These are phyloP conservation scores for Dothistroma pini DNA, from an alignment of 2,329 filamentous ascomycete genomes.

Conservation along the genomic window DNA sequence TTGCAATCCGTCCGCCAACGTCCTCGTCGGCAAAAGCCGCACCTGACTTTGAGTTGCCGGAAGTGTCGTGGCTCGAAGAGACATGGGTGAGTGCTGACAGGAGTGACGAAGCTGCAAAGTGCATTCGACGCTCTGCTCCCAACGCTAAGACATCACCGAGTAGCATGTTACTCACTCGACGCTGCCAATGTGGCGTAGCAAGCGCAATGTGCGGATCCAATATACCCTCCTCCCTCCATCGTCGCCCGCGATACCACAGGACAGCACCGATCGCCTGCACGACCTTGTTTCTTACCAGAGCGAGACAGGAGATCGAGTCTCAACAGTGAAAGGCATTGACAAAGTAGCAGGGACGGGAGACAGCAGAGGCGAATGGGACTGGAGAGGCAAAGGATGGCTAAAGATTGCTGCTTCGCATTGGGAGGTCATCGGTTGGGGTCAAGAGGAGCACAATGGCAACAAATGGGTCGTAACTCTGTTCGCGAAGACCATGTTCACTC, in stretches of 20 bases:
- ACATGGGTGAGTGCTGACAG: slow-evolving; percentile 54
- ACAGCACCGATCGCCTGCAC: slow-evolving; percentile 54
- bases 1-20: slow-evolving; percentile 32
- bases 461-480: slow-evolving; percentile 81
- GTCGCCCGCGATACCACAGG: slow-evolving; percentile 31
- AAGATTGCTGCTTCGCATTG: slow-evolving; percentile 70
- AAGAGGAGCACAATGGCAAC: slow-evolving; percentile 42
- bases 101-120: not conserved
- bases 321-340: slow-evolving; percentile 64
- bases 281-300: slow-evolving; percentile 70
- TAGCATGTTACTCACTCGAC: slow-evolving; percentile 67
- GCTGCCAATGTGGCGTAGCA: slow-evolving; percentile 73
- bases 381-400: slow-evolving; percentile 74
- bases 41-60: slow-evolving; percentile 43
- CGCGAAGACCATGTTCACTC: slow-evolving; percentile 76
- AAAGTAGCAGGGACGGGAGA: slow-evolving; percentile 38
- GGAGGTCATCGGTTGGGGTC: slow-evolving; percentile 77
- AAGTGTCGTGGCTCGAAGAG: slow-evolving; percentile 58
- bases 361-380: slow-evolving; percentile 57
- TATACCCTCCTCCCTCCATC: slow-evolving; percentile 56
- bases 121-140: not conserved
- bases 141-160: not conserved
- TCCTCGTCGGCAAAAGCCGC: slow-evolving; percentile 28
- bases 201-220: slow-evolving; percentile 75
- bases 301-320: slow-evolving; percentile 48